phyloP scores from a whole-genome alignment of 257 asterid species.

The Coffea canephora region DNA sequence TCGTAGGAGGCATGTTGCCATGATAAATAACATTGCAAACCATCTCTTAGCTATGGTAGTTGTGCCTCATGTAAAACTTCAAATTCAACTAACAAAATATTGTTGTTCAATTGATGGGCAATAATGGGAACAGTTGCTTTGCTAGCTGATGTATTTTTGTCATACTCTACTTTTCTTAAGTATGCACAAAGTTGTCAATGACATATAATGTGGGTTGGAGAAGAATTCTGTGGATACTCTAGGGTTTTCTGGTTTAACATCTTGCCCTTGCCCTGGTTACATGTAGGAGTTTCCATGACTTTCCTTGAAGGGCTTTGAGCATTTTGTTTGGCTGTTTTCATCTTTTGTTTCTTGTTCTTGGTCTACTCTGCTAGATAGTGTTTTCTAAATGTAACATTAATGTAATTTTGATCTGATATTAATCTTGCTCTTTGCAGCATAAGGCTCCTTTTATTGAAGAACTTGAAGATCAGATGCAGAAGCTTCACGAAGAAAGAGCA shows the following conservation, averaged over 20 bases:
- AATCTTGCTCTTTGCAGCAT: conserved; percentile 51
- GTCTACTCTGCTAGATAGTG: neutral
- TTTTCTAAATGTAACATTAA: neutral
- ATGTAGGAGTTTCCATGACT: neutral
- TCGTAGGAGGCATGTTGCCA: no score
- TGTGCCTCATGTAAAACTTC: no score
- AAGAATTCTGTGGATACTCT: neutral
- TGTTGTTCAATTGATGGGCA: no score
- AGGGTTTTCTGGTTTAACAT: neutral
- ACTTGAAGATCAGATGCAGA: conserved; percentile 88
- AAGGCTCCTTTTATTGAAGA: conserved; percentile 93
- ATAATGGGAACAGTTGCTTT: no score
- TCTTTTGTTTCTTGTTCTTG: neutral
- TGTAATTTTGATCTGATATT: neutral
- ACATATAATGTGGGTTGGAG: no score
- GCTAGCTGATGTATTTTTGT: no score
- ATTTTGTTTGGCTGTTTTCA: neutral
- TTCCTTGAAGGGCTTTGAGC: neutral
- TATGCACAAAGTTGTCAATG: no score
- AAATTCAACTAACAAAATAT: no score
- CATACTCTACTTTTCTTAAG: no score
- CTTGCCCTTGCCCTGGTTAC: neutral
- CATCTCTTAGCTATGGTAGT: no score
- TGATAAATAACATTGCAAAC: no score
- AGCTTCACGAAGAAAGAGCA: conserved; percentile 87